These are phyloP conservation scores for Populus hybrid DNA, from an alignment of 441 rosid genomes.

Conservation along the genomic window DNA sequence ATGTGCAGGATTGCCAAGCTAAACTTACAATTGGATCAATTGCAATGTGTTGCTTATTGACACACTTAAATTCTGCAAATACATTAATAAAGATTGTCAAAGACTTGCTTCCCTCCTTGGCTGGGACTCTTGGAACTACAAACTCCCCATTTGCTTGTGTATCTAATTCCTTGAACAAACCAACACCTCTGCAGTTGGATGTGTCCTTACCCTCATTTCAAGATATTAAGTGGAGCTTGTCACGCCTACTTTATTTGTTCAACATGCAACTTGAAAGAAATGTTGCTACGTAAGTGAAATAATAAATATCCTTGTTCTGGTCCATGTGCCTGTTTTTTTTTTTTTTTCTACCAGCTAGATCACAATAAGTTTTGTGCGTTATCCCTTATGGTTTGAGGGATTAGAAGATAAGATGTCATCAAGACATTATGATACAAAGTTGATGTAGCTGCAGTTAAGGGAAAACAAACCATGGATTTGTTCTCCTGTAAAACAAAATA, in stretches of 20 bases:
- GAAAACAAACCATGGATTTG: neutral
- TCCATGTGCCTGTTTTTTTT: constrained; percentile 4
- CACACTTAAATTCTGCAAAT: constrained; percentile 30
- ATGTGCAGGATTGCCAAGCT: constrained; percentile 49
- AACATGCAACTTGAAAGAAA: constrained; percentile 89
- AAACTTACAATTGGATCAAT: constrained; percentile 39
- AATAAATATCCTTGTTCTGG: constrained; percentile 5
- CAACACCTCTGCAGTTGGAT: constrained; percentile 73
- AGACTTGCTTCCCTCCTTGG: constrained; percentile 33
- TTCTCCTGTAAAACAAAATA: neutral
- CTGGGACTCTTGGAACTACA: constrained; percentile 40
- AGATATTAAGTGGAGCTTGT: constrained; percentile 68
- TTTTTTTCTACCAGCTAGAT: neutral
- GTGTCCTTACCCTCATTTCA: constrained; percentile 68
- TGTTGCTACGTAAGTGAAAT: constrained; percentile 76
- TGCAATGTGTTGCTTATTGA: constrained; percentile 38
- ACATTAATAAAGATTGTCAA: constrained; percentile 35
- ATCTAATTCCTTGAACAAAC: constrained; percentile 74
- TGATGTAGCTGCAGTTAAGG: neutral
- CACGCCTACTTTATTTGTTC: constrained; percentile 77
- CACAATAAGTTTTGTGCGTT: neutral
- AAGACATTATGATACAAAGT: neutral
- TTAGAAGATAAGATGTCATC: constrained; percentile 4
- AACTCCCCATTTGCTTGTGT: constrained; percentile 65
- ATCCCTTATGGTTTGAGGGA: neutral